Base-by-base conservation (phyloP, 306 rosid species). In the Morella rubra region DNA sequence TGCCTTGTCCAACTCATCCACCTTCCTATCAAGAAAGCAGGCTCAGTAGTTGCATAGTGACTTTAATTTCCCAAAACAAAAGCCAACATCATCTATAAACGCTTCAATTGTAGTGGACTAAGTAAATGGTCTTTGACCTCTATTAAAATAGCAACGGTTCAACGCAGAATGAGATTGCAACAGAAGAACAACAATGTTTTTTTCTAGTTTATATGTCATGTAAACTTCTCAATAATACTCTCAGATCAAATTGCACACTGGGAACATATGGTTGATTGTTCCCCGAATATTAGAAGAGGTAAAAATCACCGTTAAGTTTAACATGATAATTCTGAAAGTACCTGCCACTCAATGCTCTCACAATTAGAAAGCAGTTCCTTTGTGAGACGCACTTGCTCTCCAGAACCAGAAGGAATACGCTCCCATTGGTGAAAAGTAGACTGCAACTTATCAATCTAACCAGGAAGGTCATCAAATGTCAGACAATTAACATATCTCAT, bases 331-430 rank as follows among this genome's bases (percentile, higher is more conserved):
- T 47, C 27, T 44, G 18, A 37, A 56, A 47, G 72, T 88, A 96
- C 99, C 98, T 96, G 98, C 99, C 99, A 96, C 47, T 84, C 98
- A 80, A 91, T 84, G 84, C 97, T 91, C 71, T 86, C 97, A 79
- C 98, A 91, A 76, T 61, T 64, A 77, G 94, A 65, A 75, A 91
- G 74, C 72, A 96, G 84, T 74, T 91, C 97, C 84, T 93, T 91
- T 71, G 90, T 77, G 75, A 87, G 93, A 58, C 58, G 86, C 37
- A 74, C 37, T 80, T 85, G 89, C 81, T 93, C 91, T 51, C 82
- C 96, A 44, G 82, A 27, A 82, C 80, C 84, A 67, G 80, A 67
- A 46, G 87, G 73, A 74, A 85, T 54, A 52, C 73, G 87, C 79
- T 88, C 89, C 99, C 98, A 93, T 85, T 90, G 91, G 73, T 84